A percentile compares a stretch with the other conserved stretches of the same genome.
These are phyloP conservation scores for Aaosphaeria arxii DNA, from an alignment of 2,329 filamentous ascomycete species.

Conservation along the genomic window DNA sequence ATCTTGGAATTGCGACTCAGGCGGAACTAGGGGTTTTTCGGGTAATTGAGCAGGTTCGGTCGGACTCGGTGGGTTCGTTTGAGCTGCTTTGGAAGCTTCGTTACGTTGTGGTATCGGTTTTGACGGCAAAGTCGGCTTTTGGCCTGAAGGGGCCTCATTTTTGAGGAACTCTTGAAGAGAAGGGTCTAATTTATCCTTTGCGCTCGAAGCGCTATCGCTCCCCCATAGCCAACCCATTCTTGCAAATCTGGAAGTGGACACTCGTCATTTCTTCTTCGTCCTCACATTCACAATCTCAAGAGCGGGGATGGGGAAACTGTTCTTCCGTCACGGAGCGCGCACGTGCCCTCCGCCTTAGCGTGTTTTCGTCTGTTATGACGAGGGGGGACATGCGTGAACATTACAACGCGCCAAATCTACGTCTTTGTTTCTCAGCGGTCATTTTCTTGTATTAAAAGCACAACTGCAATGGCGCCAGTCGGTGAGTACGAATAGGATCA, in stretches of 20 bases:
- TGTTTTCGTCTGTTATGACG: background rate
- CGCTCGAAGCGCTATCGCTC: constrained; percentile 38
- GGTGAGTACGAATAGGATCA: constrained; percentile 14
- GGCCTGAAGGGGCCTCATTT: constrained; percentile 75
- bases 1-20: constrained; percentile 63
- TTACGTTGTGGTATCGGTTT: constrained; percentile 24
- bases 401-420: too few relatives aligned
- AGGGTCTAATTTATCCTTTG: constrained; percentile 72
- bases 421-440: too few relatives aligned
- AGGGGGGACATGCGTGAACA: too few relatives aligned
- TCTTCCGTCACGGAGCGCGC: background rate
- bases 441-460: constrained; percentile 5
- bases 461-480: constrained; percentile 28
- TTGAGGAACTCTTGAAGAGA: constrained; percentile 81
- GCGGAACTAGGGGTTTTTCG: constrained; percentile 35
- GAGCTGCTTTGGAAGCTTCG: constrained; percentile 6
- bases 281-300: background rate
- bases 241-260: background rate
- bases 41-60: background rate
- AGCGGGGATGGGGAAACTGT: too few relatives aligned
- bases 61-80: constrained; percentile 3
- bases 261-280: background rate
- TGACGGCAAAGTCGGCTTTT: constrained; percentile 37
- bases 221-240: constrained; percentile 65
- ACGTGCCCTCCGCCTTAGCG: constrained; percentile 2